Conservation (phyloP, 305 asterid species). For the Caryopteris hybrid region DNA sequence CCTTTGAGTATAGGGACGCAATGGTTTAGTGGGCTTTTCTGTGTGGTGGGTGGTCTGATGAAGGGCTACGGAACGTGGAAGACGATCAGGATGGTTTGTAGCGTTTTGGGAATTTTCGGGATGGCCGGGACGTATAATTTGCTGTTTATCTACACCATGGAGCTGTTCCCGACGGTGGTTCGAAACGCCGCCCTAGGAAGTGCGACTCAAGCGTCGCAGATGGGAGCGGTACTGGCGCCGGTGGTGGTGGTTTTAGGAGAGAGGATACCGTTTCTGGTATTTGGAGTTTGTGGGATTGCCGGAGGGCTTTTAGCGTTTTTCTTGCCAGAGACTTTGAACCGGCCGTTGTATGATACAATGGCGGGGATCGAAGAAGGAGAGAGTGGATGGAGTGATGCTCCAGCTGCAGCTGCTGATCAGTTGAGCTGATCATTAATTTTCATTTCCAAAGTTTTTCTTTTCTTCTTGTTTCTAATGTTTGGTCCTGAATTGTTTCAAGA, state of each 20-base stretch:
- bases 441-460: too few species aligned
- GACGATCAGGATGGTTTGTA: slow-evolving; percentile 47
- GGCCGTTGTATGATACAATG: slow-evolving; percentile 49
- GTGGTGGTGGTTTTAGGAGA: slow-evolving; percentile 71
- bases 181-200: slow-evolving; percentile 63
- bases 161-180: slow-evolving; percentile 74
- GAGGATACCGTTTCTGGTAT: slow-evolving; percentile 55
- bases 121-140: slow-evolving; percentile 87
- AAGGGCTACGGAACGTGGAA: slow-evolving; percentile 36
- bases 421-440: too few species aligned
- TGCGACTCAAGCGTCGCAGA: slow-evolving; percentile 77
- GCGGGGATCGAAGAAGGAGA: slow-evolving; percentile 46
- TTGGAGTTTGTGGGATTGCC: slow-evolving; percentile 60
- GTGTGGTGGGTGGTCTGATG: slow-evolving; percentile 46
- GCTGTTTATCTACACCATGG: slow-evolving; percentile 65
- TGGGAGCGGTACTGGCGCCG: slow-evolving; percentile 84
- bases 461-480: not conserved
- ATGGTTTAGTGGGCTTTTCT: slow-evolving; percentile 67
- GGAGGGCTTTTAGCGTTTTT: slow-evolving; percentile 40
- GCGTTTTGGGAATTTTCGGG: slow-evolving; percentile 72
- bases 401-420: too few species aligned
- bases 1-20: slow-evolving; percentile 72
- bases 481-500: too few species aligned
- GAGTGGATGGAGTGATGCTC: too few species aligned
- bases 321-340: slow-evolving; percentile 72